A percentile compares a stretch with the other conserved stretches of the same genome.
Conservation (phyloP, 2,329 filamentous ascomycete species). For the Talaromyces amestolkiae region DNA sequence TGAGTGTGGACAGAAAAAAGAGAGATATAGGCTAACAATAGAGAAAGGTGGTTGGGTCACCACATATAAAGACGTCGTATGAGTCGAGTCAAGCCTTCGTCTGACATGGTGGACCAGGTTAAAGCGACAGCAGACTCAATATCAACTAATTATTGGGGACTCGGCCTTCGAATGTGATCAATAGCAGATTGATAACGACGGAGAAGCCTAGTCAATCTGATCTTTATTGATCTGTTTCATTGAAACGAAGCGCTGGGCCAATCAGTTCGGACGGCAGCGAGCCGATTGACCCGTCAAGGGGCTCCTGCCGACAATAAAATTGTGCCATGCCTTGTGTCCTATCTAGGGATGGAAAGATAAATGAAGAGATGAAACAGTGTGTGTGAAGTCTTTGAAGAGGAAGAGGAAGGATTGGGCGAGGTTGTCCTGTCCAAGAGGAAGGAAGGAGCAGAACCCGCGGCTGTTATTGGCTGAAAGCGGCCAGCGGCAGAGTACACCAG, state of each 20-base stretch:
- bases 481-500: not conserved
- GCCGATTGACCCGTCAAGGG: conserved; percentile 1
- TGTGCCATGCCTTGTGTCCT: not conserved
- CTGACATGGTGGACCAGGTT: not conserved
- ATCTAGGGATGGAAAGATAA: not conserved
- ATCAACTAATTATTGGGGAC: not conserved
- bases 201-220: not conserved
- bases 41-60: conserved; percentile 1
- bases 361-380: conserved; percentile 2
- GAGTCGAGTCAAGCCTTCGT: not conserved
- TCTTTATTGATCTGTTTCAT: conserved; percentile 5
- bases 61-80: conserved; percentile 4
- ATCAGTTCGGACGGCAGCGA: not conserved
- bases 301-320: not conserved
- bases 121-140: not conserved
- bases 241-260: not conserved
- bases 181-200: not conserved
- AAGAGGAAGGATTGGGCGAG: not conserved
- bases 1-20: not conserved
- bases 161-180: not conserved
- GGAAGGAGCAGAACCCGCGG: not conserved
- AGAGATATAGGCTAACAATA: not conserved
- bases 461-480: not conserved
- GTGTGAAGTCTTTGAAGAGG: not conserved
- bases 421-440: not conserved